phyloP scores from a whole-genome alignment of 2,329 filamentous ascomycete genomes.

The Bisporella sp. region DNA sequence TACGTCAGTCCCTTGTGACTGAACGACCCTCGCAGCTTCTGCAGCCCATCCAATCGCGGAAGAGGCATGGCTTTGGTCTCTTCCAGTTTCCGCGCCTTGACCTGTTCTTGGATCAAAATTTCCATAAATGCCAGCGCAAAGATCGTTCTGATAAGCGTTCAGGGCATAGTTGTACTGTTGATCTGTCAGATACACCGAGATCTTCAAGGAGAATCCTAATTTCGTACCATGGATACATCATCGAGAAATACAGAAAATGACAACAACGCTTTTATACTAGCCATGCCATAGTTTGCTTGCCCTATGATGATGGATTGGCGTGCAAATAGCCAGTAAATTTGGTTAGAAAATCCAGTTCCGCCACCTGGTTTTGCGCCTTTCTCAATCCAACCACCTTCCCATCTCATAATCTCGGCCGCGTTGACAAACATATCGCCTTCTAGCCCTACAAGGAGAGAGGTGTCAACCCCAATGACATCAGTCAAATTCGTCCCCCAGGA shows the following conservation, averaged over 20 bases:
- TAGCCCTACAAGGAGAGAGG: constrained; percentile 31
- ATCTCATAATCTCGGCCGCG: constrained; percentile 37
- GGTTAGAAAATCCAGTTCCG: constrained; percentile 30
- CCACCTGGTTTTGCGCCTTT: constrained; percentile 28
- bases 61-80: constrained; percentile 31
- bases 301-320: constrained; percentile 32
- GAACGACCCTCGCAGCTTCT: constrained; percentile 26
- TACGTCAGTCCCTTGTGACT: constrained; percentile 31
- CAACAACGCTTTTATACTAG: constrained; percentile 32
- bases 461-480: constrained; percentile 29
- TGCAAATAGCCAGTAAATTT: constrained; percentile 36
- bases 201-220: too few species aligned
- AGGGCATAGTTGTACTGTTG: constrained; percentile 33
- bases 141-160: constrained; percentile 29
- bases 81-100: constrained; percentile 30
- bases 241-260: constrained; percentile 35
- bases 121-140: constrained; percentile 28
- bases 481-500: constrained; percentile 29
- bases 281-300: constrained; percentile 37
- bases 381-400: constrained; percentile 35
- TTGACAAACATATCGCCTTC: constrained; percentile 35
- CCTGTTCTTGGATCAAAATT: constrained; percentile 28
- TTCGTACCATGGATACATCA: constrained; percentile 28
- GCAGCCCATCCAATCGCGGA: constrained; percentile 30
- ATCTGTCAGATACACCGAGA: too few species aligned